Evolutionary conservation across 2,329 filamentous ascomycete species (phyloP).

Genomic region (Colletotrichum sansevieriae): DNA sequence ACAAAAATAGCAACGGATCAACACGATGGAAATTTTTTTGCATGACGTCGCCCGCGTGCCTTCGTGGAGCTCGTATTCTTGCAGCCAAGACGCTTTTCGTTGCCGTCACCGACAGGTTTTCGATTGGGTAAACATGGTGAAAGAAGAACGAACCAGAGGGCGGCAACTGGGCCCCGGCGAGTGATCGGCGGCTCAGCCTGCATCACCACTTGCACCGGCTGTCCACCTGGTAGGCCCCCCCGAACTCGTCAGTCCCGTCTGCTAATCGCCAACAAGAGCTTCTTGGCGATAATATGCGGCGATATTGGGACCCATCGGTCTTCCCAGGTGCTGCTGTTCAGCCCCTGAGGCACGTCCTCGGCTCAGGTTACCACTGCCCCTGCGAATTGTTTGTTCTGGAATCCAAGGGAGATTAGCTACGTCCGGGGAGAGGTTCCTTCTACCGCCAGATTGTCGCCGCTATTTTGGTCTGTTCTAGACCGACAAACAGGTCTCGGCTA

Average conservation of each 20-base stretch:
- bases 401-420: neutral
- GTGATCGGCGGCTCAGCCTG: slow-evolving; percentile 32
- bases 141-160: neutral
- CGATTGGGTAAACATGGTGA: slow-evolving; percentile 1
- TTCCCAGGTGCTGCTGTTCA: neutral
- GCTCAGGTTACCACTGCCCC: neutral
- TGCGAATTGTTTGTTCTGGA: neutral
- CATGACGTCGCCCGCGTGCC: slow-evolving; percentile 29
- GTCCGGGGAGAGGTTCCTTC: slow-evolving; percentile 7
- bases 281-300: slow-evolving; percentile 12
- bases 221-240: slow-evolving; percentile 6
- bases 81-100: slow-evolving; percentile 16
- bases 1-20: slow-evolving; percentile 27
- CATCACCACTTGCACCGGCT: slow-evolving; percentile 24
- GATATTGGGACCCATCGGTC: slow-evolving; percentile 14
- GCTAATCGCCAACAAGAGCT: neutral
- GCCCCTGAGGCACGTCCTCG: slow-evolving; percentile 4
- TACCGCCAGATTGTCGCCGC: slow-evolving; percentile 5
- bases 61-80: slow-evolving; percentile 30
- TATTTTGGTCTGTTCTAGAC: slow-evolving; percentile 24
- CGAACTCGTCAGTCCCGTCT: slow-evolving; percentile 20
- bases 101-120: slow-evolving; percentile 3
- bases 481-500: slow-evolving; percentile 2
- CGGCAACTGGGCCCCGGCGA: neutral
- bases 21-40: slow-evolving; percentile 14